phyloP scores from a whole-genome alignment of 768 basidiomycete species.

The Mycena latifolia region DNA sequence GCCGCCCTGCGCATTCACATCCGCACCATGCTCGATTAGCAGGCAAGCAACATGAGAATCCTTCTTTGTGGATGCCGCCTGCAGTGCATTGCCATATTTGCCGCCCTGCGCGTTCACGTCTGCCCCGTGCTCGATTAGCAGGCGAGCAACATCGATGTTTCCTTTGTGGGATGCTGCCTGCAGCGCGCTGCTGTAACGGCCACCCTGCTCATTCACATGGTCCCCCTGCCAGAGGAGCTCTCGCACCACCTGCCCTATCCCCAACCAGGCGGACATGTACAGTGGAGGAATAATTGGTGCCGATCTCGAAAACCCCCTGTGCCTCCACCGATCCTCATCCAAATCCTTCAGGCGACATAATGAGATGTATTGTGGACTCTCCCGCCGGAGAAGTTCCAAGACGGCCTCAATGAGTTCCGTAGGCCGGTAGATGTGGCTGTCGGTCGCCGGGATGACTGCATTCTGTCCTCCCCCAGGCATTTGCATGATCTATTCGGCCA shows the following conservation, averaged over 20 bases:
- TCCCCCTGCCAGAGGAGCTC: neutral
- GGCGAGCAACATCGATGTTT: neutral
- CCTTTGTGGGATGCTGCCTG: neutral
- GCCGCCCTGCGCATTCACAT: no score
- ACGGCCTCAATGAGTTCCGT: neutral
- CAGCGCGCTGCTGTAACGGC: neutral
- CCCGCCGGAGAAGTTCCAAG: neutral
- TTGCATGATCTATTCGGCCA: neutral
- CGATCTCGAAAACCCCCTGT: neutral
- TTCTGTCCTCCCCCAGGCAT: no score
- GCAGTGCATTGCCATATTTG: no score
- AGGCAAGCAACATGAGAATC: no score
- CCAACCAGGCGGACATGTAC: no score
- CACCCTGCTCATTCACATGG: neutral
- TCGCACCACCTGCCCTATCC: neutral
- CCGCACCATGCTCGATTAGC: no score
- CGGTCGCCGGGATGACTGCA: no score
- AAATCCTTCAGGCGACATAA: neutral
- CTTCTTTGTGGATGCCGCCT: no score
- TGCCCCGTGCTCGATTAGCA: neutral
- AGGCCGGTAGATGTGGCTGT: no score
- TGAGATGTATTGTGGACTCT: neutral
- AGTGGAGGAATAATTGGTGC: neutral
- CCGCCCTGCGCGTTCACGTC: slow-evolving; percentile 1
- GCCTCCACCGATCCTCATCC: neutral